phyloP scores from a whole-genome alignment of 1,284 basidiomycete genomes.

The Heterobasidion parviporum region DNA sequence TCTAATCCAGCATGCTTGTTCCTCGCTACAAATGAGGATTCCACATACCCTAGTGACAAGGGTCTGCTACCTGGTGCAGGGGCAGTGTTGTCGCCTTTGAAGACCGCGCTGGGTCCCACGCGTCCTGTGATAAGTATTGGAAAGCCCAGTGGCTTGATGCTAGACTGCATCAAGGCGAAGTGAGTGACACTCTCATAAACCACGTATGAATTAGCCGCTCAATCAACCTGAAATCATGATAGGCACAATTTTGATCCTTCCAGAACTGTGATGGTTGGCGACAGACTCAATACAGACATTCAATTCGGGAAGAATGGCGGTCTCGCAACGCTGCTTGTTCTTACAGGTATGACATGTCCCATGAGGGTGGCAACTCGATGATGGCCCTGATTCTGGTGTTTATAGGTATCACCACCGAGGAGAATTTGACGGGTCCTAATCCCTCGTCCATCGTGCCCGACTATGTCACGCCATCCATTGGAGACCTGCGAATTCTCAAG shows the following conservation, averaged over 20 bases:
- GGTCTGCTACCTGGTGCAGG: conserved; percentile 88
- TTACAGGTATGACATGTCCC: conserved; percentile 61
- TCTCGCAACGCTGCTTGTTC: conserved; percentile 81
- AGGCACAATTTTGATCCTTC: conserved; percentile 82
- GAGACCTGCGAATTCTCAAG: conserved; percentile 48
- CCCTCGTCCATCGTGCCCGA: conserved; percentile 69
- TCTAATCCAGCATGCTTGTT: conserved; percentile 78
- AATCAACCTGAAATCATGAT: conserved; percentile 7
- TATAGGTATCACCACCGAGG: conserved; percentile 65
- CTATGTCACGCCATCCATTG: conserved; percentile 73
- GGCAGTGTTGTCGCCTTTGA: conserved; percentile 75
- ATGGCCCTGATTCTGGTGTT: not conserved
- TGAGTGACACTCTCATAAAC: conserved; percentile 28
- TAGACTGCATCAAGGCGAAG: conserved; percentile 96
- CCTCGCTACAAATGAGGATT: conserved; percentile 90
- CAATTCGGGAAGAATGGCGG: conserved; percentile 85
- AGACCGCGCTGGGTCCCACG: conserved; percentile 62
- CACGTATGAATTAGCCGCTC: not conserved
- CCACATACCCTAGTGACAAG: conserved; percentile 76
- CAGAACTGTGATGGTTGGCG: conserved; percentile 91
- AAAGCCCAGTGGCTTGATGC: conserved; percentile 88
- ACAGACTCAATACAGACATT: conserved; percentile 93
- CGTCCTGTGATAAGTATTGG: conserved; percentile 69
- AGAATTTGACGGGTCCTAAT: conserved; percentile 65
- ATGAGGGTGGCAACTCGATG: not conserved